These are phyloP conservation scores for Hortaea sp. DNA, from an alignment of 2,329 filamentous ascomycete species.

Conservation along the genomic window DNA sequence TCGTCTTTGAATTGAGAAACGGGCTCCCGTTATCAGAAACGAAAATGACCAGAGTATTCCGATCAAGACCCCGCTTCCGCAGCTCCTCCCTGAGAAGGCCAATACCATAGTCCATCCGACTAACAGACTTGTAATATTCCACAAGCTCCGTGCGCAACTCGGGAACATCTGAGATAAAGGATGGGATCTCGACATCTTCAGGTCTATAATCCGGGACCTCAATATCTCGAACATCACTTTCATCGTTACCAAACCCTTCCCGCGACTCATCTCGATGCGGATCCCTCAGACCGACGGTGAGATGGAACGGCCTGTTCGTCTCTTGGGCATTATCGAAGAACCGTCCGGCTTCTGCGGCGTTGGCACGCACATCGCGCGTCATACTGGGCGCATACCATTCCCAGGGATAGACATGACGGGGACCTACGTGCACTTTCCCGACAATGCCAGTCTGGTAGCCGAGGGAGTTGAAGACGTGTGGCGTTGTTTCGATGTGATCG, in stretches of 20 bases:
- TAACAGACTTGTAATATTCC: slow-evolving; percentile 32
- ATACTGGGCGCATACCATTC: slow-evolving; percentile 30
- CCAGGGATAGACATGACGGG: slow-evolving; percentile 33
- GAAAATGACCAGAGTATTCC: slow-evolving; percentile 37
- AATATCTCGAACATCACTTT: slow-evolving; percentile 5
- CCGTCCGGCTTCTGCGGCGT: slow-evolving; percentile 28
- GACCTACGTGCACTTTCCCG: slow-evolving; percentile 42
- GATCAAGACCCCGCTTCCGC: slow-evolving; percentile 19
- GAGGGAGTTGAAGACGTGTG: slow-evolving; percentile 27
- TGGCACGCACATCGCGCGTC: slow-evolving; percentile 34
- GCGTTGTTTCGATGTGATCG: slow-evolving; percentile 34
- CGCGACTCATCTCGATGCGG: slow-evolving; percentile 35
- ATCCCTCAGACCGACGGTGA: slow-evolving; percentile 39
- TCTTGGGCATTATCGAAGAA: slow-evolving; percentile 30
- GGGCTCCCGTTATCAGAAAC: slow-evolving; percentile 41
- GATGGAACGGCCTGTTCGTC: slow-evolving; percentile 30
- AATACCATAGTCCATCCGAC: slow-evolving; percentile 34
- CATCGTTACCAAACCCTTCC: slow-evolving; percentile 35
- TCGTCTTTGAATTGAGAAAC: slow-evolving; percentile 44
- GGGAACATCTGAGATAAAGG: slow-evolving; percentile 6
- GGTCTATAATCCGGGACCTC: slow-evolving; percentile 9
- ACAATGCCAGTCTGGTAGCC: slow-evolving; percentile 40
- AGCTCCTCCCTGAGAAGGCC: slow-evolving; percentile 32
- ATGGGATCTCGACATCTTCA: slow-evolving; percentile 31
- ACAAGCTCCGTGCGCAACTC: slow-evolving; percentile 29